A percentile compares a stretch with the other conserved stretches of the same genome.
Conservation (phyloP, 2,329 filamentous ascomycete species). For the Tolypocladium inflatum region DNA sequence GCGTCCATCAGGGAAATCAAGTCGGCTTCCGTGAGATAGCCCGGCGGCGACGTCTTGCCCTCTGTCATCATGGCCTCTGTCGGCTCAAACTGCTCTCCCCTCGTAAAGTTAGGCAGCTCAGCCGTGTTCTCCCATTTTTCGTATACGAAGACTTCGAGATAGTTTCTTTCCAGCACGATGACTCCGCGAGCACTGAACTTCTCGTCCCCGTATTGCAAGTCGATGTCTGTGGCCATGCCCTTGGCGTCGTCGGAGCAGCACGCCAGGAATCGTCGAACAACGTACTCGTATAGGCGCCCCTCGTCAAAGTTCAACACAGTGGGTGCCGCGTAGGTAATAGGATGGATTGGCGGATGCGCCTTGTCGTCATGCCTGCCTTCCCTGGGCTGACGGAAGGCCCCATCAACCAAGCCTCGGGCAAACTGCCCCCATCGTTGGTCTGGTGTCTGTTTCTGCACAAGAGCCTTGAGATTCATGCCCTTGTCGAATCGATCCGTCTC, state of each 20-base stretch:
- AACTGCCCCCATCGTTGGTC: conserved; percentile 72
- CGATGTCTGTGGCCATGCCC: conserved; percentile 76
- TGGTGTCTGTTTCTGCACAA: conserved; percentile 77
- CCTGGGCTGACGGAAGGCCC: conserved; percentile 72
- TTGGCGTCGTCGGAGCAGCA: conserved; percentile 93
- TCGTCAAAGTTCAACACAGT: conserved; percentile 57
- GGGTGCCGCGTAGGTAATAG: conserved; percentile 72
- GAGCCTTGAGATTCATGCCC: conserved; percentile 70
- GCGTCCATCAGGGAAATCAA: conserved; percentile 95
- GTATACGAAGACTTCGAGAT: conserved; percentile 90
- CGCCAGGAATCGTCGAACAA: conserved; percentile 82
- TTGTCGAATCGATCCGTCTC: conserved; percentile 94
- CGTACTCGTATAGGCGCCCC: conserved; percentile 80
- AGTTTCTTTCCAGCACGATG: conserved; percentile 80
- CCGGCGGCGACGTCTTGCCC: conserved; percentile 78
- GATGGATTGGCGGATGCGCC: conserved; percentile 94
- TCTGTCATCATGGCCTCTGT: conserved; percentile 83
- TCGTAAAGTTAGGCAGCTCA: conserved; percentile 67
- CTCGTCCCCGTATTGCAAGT: conserved; percentile 77
- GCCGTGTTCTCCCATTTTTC: conserved; percentile 91
- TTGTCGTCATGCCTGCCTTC: conserved; percentile 87
- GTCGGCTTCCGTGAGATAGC: conserved; percentile 89
- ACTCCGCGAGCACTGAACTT: conserved; percentile 74
- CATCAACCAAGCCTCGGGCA: conserved; percentile 64
- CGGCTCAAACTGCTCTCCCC: conserved; percentile 77